Base-by-base conservation (phyloP, 139 green algal species). In the Chlorella sp. region DNA sequence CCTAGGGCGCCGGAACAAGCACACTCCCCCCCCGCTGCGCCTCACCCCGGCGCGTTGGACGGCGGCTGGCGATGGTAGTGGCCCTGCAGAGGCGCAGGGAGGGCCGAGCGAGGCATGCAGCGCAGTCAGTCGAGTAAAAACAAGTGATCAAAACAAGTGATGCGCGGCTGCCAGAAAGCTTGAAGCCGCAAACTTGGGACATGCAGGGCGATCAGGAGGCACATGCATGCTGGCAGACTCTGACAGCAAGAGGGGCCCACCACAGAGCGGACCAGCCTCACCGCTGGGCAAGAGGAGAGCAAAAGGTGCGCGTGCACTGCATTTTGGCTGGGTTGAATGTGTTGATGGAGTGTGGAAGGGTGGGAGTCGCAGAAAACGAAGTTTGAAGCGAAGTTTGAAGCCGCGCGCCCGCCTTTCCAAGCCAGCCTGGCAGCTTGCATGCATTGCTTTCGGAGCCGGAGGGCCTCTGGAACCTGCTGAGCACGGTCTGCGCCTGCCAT, bases 1-100 rank as follows among this genome's bases (percentile, higher is more conserved):
- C n/a, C n/a, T n/a, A n/a, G n/a, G n/a, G n/a, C n/a, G n/a, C n/a
- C n/a, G n/a, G n/a, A n/a, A n/a, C n/a, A n/a, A n/a, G n/a, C n/a
- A n/a, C n/a, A n/a, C n/a, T n/a, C n/a, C n/a, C n/a, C n/a, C n/a
- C n/a, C n/a, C n/a, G n/a, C n/a, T n/a, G 22, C 21, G 57, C 32
- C 79, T 85, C 79, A 85, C 79, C 53, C 42, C 42, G 57, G 79
- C 79, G 79, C 14, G 57, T 28, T 16, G 79, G 79, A 11, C 79
- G 79, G 42, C 79, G 79, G 48, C n/a, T 30, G 19, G 79, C 79
- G 48, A 68, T 68, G 42, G 32, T 68, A 32, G 26, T 30, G 79
- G 79, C 30, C 79, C 79, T 85, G 79, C 48, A 40, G 3, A 22
- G 40, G 48, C 28, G 48, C 30, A 48, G 12, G 42, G 12, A n/a